These are phyloP conservation scores for Casaregolazyma suthepensis DNA, from an alignment of 1,139 yeast genomes.

Conservation along the genomic window DNA sequence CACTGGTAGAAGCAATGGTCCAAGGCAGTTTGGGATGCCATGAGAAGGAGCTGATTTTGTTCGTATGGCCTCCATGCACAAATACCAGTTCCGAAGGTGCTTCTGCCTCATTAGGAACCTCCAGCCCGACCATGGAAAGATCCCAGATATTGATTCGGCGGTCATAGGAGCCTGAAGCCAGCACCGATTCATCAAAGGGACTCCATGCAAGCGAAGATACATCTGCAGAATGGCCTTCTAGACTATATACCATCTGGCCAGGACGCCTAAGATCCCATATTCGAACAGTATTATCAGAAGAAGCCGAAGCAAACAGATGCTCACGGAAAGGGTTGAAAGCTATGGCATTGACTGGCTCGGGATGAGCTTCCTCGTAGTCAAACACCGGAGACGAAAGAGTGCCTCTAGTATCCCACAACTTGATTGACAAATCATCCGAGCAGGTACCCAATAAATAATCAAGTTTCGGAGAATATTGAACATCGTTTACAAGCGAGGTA, in stretches of 20 bases:
- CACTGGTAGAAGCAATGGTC: slow-evolving; percentile 79
- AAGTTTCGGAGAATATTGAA: slow-evolving; percentile 42
- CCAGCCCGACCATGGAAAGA: slow-evolving; percentile 34
- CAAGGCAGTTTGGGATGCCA: slow-evolving; percentile 83
- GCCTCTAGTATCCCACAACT: slow-evolving; percentile 59
- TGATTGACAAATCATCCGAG: slow-evolving; percentile 64
- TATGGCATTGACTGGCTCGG: slow-evolving; percentile 54
- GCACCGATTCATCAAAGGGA: slow-evolving; percentile 48
- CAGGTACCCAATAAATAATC: slow-evolving; percentile 60
- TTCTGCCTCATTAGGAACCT: slow-evolving; percentile 32
- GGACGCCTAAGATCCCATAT: slow-evolving; percentile 64
- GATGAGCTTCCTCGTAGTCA: slow-evolving; percentile 30
- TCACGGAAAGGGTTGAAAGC: slow-evolving; percentile 56
- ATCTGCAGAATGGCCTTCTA: slow-evolving; percentile 49
- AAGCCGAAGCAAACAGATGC: slow-evolving; percentile 62
- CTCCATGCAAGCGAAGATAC: slow-evolving; percentile 77
- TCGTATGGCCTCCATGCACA: slow-evolving; percentile 85
- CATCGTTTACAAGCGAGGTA: slow-evolving; percentile 35
- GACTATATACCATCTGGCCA: slow-evolving; percentile 25
- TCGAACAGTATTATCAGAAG: slow-evolving; percentile 50
- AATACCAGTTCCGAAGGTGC: slow-evolving; percentile 47
- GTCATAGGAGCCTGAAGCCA: slow-evolving; percentile 73
- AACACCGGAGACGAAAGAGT: slow-evolving; percentile 17
- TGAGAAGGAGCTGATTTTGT: slow-evolving; percentile 76
- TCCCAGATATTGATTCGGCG: slow-evolving; percentile 72